Percentiles rank a stretch among this genome's conserved stretches.
These are phyloP conservation scores for Ettlia oleoabundans DNA, from an alignment of 139 green algal genomes.

Conservation along the genomic window DNA sequence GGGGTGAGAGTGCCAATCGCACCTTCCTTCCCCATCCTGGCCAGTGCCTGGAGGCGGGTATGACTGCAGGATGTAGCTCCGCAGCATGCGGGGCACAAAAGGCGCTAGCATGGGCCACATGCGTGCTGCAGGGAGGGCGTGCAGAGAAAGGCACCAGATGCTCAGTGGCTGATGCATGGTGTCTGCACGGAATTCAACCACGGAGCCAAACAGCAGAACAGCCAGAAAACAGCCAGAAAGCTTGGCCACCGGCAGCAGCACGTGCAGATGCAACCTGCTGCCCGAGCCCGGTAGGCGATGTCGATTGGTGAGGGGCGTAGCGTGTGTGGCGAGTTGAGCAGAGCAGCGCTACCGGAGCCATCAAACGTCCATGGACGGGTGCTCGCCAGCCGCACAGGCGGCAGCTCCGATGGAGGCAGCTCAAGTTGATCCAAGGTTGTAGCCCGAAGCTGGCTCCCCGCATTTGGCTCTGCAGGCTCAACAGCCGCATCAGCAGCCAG, in stretches of 20 bases:
- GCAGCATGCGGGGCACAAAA: constrained; percentile 72
- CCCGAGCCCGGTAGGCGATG: background rate
- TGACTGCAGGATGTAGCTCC: constrained; percentile 48
- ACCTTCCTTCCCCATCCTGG: background rate
- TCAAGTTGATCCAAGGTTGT: constrained; percentile 11
- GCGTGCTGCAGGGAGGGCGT: background rate
- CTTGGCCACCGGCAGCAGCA: background rate
- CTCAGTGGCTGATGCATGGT: background rate
- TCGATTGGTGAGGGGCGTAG: background rate
- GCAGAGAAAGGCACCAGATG: background rate
- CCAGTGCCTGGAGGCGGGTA: background rate
- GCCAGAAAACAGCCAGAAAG: background rate
- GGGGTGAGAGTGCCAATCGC: no score
- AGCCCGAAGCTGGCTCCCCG: background rate
- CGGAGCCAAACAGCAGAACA: no score
- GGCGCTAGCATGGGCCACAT: constrained; percentile 55
- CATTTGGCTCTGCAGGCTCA: background rate
- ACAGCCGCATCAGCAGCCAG: background rate
- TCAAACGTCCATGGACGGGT: constrained; percentile 12
- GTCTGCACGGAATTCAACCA: no score
- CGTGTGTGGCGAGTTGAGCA: background rate
- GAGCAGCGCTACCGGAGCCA: background rate
- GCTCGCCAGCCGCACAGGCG: background rate
- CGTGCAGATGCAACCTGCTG: background rate
- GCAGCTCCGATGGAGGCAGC: background rate